Conservation (phyloP, 169 alveolate genomes). For the Cryptosporidium sp. region DNA sequence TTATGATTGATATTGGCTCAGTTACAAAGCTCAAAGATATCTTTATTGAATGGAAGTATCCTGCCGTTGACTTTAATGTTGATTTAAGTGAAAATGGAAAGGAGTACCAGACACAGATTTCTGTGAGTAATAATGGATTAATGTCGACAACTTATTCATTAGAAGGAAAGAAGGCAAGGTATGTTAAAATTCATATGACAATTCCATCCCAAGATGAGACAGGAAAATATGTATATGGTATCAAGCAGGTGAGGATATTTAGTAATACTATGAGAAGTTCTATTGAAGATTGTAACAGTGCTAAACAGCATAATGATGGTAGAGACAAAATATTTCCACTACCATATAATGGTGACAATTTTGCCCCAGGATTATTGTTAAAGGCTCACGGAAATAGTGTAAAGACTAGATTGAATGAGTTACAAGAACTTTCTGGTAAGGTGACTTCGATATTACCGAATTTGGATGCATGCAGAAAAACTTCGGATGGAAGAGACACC, state of each 20-base stretch:
- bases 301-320: slow-evolving; percentile 45
- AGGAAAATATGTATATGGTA: slow-evolving; percentile 53
- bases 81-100: slow-evolving; percentile 58
- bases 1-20: slow-evolving; percentile 37
- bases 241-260: slow-evolving; percentile 55
- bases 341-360: slow-evolving; percentile 56
- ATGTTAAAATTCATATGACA: slow-evolving; percentile 23
- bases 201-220: slow-evolving; percentile 21
- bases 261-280: slow-evolving; percentile 71
- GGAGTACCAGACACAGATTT: slow-evolving; percentile 5
- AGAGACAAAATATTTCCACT: slow-evolving; percentile 68
- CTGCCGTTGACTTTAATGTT: slow-evolving; percentile 46
- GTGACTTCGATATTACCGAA: slow-evolving; percentile 43
- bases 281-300: slow-evolving; percentile 42
- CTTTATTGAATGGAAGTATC: slow-evolving; percentile 69
- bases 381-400: slow-evolving; percentile 60
- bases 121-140: slow-evolving; percentile 46
- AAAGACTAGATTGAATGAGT: slow-evolving; percentile 36
- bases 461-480: slow-evolving; percentile 63
- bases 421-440: slow-evolving; percentile 66
- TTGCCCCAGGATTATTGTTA: slow-evolving; percentile 58
- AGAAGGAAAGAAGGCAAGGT: slow-evolving; percentile 72
- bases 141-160: slow-evolving; percentile 40
- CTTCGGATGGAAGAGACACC: slow-evolving; percentile 59
- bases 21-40: slow-evolving; percentile 51